Percentiles rank a stretch among this genome's conserved stretches.
phyloP scores from a whole-genome alignment of 495 filamentous ascomycete species.

The Aspergillus baeticus region DNA sequence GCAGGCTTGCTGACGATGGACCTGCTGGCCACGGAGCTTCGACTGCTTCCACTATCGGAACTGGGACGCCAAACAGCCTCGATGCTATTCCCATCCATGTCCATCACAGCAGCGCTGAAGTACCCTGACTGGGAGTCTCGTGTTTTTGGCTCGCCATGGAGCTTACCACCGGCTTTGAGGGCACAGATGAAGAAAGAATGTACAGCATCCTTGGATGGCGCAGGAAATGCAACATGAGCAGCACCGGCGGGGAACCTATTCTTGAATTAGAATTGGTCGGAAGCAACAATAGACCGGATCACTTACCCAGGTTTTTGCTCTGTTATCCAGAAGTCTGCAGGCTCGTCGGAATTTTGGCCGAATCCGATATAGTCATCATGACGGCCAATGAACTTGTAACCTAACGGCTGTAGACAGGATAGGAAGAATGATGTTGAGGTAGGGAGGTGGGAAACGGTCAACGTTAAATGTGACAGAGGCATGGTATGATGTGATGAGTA shows the following conservation, averaged over 20 bases:
- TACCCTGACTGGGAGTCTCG: conserved; percentile 51
- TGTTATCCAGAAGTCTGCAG: conserved; percentile 58
- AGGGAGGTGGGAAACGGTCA: conserved; percentile 73
- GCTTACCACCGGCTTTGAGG: conserved; percentile 55
- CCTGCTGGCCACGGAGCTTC: conserved; percentile 30
- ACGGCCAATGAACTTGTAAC: conserved; percentile 64
- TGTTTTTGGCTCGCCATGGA: conserved; percentile 53
- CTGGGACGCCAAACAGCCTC: conserved; percentile 55
- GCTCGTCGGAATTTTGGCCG: conserved; percentile 49
- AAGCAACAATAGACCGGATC: not conserved
- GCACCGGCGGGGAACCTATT: conserved; percentile 47
- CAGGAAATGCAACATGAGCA: conserved; percentile 59
- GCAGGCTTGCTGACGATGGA: conserved; percentile 35
- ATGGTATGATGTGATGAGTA: conserved; percentile 29
- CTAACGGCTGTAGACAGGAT: conserved; percentile 69
- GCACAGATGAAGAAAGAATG: conserved; percentile 59
- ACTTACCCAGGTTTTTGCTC: conserved; percentile 55
- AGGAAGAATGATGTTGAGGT: conserved; percentile 80
- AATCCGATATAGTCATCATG: conserved; percentile 56
- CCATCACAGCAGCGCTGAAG: conserved; percentile 61
- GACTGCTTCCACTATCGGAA: conserved; percentile 10
- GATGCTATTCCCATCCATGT: conserved; percentile 61
- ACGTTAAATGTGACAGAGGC: conserved; percentile 58
- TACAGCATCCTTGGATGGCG: conserved; percentile 52
- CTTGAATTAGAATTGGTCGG: conserved; percentile 14